These are phyloP conservation scores for Neurospora tetraspora DNA, from an alignment of 495 filamentous ascomycete genomes.

Conservation along the genomic window DNA sequence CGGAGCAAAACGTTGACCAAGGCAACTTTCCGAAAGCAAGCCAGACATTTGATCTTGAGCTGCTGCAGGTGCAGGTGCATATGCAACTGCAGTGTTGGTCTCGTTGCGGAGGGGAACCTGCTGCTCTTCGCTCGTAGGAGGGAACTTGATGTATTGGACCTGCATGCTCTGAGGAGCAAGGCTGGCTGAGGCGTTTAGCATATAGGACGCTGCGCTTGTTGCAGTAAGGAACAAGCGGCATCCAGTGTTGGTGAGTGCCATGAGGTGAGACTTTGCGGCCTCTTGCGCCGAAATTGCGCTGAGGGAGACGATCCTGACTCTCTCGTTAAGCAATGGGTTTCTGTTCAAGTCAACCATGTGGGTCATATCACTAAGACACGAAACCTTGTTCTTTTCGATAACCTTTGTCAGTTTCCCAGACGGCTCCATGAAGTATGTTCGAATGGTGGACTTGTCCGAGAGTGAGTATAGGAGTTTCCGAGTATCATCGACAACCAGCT, in stretches of 20 bases:
- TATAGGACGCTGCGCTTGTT: conserved; percentile 65
- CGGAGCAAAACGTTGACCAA: conserved; percentile 63
- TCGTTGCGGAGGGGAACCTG: conserved; percentile 15
- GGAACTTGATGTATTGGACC: conserved; percentile 88
- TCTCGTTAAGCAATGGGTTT: conserved; percentile 54
- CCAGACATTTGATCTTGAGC: neutral
- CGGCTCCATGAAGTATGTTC: conserved; percentile 67
- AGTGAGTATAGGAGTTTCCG: conserved; percentile 84
- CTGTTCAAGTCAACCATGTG: conserved; percentile 58
- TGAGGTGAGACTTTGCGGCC: conserved; percentile 73
- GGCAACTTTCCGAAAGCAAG: conserved; percentile 1
- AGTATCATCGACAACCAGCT: conserved; percentile 81
- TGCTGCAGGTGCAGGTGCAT: neutral
- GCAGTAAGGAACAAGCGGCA: conserved; percentile 89
- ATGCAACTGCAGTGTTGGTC: conserved; percentile 16
- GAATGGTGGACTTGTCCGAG: conserved; percentile 72
- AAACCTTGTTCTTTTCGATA: conserved; percentile 45
- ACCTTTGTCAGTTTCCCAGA: conserved; percentile 41
- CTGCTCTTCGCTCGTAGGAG: conserved; percentile 33
- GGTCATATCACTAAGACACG: conserved; percentile 52
- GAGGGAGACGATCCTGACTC: conserved; percentile 67
- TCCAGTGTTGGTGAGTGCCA: conserved; percentile 83
- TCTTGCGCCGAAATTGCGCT: conserved; percentile 73
- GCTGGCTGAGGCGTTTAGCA: conserved; percentile 44
- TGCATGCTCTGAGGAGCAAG: conserved; percentile 90